A percentile compares a stretch with the other conserved stretches of the same genome.
Conservation (phyloP, 2,329 filamentous ascomycete genomes). For the Penicillium thymicola region DNA sequence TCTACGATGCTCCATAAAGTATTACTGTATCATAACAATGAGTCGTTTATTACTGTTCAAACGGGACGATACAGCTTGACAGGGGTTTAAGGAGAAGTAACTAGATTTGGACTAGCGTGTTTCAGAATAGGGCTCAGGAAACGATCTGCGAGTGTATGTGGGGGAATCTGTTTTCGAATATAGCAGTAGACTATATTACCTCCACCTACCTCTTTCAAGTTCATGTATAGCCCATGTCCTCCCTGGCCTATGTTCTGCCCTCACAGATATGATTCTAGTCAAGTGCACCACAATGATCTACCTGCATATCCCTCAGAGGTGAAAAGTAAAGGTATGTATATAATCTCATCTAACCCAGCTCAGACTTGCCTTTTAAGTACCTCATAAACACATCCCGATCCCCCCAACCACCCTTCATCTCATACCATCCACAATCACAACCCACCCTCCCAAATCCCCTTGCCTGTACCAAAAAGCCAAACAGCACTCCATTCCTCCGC, state of each 20-base stretch:
- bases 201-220: no score
- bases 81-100: no score
- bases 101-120: no score
- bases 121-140: no score
- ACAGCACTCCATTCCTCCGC: background rate
- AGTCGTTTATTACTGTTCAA: no score
- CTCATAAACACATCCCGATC: conserved; percentile 20
- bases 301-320: background rate
- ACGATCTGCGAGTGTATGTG: no score
- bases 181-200: background rate
- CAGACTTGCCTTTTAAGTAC: conserved; percentile 32
- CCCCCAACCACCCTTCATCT: conserved; percentile 1
- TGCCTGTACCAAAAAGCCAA: background rate
- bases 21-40: no score
- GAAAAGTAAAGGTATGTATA: background rate
- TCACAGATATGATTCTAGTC: background rate
- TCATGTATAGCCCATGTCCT: background rate
- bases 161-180: no score
- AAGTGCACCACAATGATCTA: background rate
- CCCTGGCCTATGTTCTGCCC: no score
- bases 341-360: conserved; percentile 16
- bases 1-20: no score
- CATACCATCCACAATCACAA: background rate
- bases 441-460: background rate
- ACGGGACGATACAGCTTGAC: no score